These are phyloP conservation scores for Hydnomerulius pinastri DNA, from an alignment of 768 basidiomycete genomes.

Conservation along the genomic window DNA sequence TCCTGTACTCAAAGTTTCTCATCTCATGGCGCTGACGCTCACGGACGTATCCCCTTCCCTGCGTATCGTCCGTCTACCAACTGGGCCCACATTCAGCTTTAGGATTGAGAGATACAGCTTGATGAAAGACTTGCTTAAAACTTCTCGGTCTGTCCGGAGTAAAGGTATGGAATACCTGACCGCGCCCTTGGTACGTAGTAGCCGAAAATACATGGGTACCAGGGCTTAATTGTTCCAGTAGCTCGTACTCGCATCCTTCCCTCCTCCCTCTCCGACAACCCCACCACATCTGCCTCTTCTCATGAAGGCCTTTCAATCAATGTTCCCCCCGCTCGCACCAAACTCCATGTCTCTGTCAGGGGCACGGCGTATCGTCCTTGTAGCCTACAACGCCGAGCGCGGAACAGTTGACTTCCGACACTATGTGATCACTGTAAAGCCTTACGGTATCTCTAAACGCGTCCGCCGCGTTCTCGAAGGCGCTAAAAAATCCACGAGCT, in stretches of 20 bases:
- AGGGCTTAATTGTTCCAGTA: conserved; percentile 1
- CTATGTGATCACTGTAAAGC: conserved; percentile 92
- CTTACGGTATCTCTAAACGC: conserved; percentile 90
- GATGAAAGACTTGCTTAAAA: conserved; percentile 77
- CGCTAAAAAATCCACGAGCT: conserved; percentile 28
- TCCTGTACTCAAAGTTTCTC: conserved; percentile 87
- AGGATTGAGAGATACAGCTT: conserved; percentile 90
- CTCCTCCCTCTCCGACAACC: conserved; percentile 67
- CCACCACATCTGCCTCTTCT: conserved; percentile 87
- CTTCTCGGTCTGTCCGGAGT: conserved; percentile 65
- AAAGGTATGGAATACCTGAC: conserved; percentile 89
- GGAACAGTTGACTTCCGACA: conserved; percentile 92
- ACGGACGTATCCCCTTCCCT: conserved; percentile 84
- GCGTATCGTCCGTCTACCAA: conserved; percentile 82
- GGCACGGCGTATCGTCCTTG: conserved; percentile 90
- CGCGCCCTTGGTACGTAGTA: conserved; percentile 76
- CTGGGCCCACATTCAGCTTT: conserved; percentile 93
- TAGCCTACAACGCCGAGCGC: conserved; percentile 86
- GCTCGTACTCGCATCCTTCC: conserved; percentile 93
- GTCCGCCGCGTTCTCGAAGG: conserved; percentile 86
- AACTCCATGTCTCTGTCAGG: conserved; percentile 79
- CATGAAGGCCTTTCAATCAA: conserved; percentile 93
- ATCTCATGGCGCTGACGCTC: conserved; percentile 89
- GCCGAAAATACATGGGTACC: not conserved
- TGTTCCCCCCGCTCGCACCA: conserved; percentile 93